phyloP scores from a whole-genome alignment of 495 filamentous ascomycete species.

The Podospora tetraspora region DNA sequence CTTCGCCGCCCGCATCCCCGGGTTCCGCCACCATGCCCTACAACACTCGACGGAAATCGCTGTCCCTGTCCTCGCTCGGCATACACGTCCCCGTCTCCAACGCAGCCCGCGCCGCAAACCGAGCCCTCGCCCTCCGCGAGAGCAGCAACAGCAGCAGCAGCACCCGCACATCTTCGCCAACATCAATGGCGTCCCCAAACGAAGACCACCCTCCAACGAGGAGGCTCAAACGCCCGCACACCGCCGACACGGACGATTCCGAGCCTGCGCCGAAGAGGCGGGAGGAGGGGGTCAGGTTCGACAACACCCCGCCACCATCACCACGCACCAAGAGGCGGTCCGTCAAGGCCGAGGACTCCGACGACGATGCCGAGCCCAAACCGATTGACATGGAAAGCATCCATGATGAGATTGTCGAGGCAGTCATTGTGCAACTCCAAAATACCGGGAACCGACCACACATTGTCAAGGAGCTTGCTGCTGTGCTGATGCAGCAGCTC shows the following conservation, averaged over 20 bases:
- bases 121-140: constrained; percentile 26
- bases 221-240: constrained; percentile 80
- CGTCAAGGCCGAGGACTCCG: constrained; percentile 39
- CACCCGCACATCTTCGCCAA: constrained; percentile 47
- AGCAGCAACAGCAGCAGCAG: constrained; percentile 19
- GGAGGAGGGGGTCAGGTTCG: constrained; percentile 52
- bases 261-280: constrained; percentile 42
- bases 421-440: constrained; percentile 84
- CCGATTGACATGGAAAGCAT: constrained; percentile 81
- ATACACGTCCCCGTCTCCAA: constrained; percentile 76
- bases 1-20: background rate
- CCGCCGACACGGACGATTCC: constrained; percentile 47
- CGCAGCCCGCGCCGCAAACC: constrained; percentile 50
- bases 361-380: constrained; percentile 31
- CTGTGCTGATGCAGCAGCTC: constrained; percentile 67
- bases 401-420: constrained; percentile 91
- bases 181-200: constrained; percentile 47
- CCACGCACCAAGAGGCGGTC: constrained; percentile 42
- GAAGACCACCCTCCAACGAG: constrained; percentile 64
- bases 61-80: constrained; percentile 88
- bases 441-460: constrained; percentile 90
- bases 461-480: constrained; percentile 87
- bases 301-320: constrained; percentile 79
- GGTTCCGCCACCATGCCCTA: constrained; percentile 55
- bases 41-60: constrained; percentile 95